Base-by-base conservation (phyloP, 202 grass and related monocot species). In the Hordeum pubiflorum region DNA sequence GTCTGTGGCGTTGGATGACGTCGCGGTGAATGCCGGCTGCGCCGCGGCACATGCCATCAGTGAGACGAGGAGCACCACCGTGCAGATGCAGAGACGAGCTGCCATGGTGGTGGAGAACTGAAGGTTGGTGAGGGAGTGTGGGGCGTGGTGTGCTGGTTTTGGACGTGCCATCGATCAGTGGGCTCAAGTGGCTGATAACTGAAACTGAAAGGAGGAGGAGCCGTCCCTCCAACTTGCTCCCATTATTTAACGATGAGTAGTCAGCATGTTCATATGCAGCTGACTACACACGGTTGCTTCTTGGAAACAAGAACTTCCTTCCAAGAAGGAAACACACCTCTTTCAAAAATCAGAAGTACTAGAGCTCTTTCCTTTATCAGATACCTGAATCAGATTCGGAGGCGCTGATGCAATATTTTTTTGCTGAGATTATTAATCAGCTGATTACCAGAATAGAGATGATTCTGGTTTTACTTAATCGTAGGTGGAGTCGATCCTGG, bases 1-100 rank as follows among this genome's bases (percentile, higher is more conserved):
- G 46, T 93, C 91, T 2, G 79, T 88, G 59, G 43, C 7, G 14
- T 88, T 89, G 31, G 81, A 20, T 3, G 48, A 62, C 26, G 26
- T 27, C 26, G 26, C 26, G 26, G 26, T 27, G 26, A 27, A 27
- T 29, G 43, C 44, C 15, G 4, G 14, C 40, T 29, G 68, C 10
- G 76, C 13, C 0, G 75, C 17, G 69, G 9, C 9, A 44, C 69
- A 41, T 76, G 77, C 18, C 34, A 3, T 18, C 10, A 88, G 12
- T 13, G 48, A 34, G 62, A 75, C 6, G 8, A 84, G 70, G 70
- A 87, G 36, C 12, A 40, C n/a, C 18, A 52, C 50, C 60, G 75
- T 46, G 60, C 13, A 10, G 37, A 75, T 23, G 60, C 9, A 79
- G 69, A 50, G 10, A 20, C 38, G 33, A 22, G 40, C 70, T 6